A percentile compares a stretch with the other conserved stretches of the same genome.
phyloP scores from a whole-genome alignment of 768 basidiomycete species.

The Tricholoma matsutake region DNA sequence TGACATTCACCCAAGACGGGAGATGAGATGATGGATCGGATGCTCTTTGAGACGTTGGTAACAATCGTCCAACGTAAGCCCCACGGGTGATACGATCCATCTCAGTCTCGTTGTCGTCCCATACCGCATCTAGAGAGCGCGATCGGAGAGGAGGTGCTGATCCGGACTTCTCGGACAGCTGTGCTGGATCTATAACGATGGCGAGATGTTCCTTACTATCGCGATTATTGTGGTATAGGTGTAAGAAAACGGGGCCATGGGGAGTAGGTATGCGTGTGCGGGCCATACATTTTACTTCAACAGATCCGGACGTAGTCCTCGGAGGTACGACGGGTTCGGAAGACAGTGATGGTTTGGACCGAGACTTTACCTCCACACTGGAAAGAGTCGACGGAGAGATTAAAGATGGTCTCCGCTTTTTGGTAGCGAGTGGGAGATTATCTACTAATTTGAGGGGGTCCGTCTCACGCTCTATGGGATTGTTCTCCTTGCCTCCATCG shows the following conservation, averaged over 20 bases:
- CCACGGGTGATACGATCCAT: slow-evolving; percentile 92
- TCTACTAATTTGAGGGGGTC: slow-evolving; percentile 38
- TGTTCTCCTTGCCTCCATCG: slow-evolving; percentile 52
- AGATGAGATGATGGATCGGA: slow-evolving; percentile 35
- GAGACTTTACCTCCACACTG: slow-evolving; percentile 23
- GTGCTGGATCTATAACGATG: slow-evolving; percentile 89
- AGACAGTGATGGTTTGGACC: slow-evolving; percentile 20
- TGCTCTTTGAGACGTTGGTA: slow-evolving; percentile 46
- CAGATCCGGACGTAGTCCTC: slow-evolving; percentile 25
- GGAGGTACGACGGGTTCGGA: slow-evolving; percentile 17
- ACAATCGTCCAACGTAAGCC: slow-evolving; percentile 85
- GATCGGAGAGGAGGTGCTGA: slow-evolving; percentile 74
- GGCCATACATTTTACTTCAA: slow-evolving; percentile 92
- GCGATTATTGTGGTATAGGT: slow-evolving; percentile 90
- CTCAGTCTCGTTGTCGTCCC: slow-evolving; percentile 84
- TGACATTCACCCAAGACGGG: slow-evolving; percentile 11
- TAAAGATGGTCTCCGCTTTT: slow-evolving; percentile 40
- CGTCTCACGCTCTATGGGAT: slow-evolving; percentile 30
- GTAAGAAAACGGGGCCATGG: slow-evolving; percentile 89
- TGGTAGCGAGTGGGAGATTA: slow-evolving; percentile 36
- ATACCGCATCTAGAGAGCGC: slow-evolving; percentile 73
- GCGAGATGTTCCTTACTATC: slow-evolving; percentile 96
- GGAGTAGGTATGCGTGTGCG: slow-evolving; percentile 97
- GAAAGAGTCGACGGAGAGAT: slow-evolving; percentile 16
- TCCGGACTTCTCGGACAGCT: slow-evolving; percentile 52